Percentiles rank a stretch among this genome's conserved stretches.
Evolutionary conservation across 169 alveolate species (phyloP).

Genomic region (Eimeria tenella): DNA sequence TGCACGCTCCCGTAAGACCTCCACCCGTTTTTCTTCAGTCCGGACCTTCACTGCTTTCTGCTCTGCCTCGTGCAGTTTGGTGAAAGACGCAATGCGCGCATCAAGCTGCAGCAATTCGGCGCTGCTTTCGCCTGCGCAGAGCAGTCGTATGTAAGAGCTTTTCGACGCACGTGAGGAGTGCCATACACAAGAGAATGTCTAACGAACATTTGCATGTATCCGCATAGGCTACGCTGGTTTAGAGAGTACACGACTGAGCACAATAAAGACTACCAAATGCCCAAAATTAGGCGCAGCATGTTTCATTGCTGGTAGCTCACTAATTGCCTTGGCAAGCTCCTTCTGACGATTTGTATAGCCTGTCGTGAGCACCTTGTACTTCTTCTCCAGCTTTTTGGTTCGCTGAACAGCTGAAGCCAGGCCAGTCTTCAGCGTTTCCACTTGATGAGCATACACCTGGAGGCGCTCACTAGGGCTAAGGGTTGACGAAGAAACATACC

Average conservation of each 20-base stretch:
- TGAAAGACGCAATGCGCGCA: slow-evolving; percentile 65
- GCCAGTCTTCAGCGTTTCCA: slow-evolving; percentile 38
- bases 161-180: too few relatives aligned
- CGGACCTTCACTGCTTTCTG: slow-evolving; percentile 63
- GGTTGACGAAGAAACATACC: slow-evolving; percentile 44
- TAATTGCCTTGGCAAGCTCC: slow-evolving; percentile 54
- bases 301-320: slow-evolving; percentile 10
- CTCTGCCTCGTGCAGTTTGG: slow-evolving; percentile 53
- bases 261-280: too few relatives aligned
- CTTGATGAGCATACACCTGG: slow-evolving; percentile 54
- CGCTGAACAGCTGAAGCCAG: slow-evolving; percentile 54
- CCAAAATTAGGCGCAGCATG: background rate
- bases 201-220: too few relatives aligned
- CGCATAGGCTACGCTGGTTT: too few relatives aligned
- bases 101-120: slow-evolving; percentile 58
- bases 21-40: slow-evolving; percentile 49
- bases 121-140: slow-evolving; percentile 61
- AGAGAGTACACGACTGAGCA: too few relatives aligned
- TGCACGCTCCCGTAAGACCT: slow-evolving; percentile 68
- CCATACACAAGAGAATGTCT: too few relatives aligned
- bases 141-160: background rate
- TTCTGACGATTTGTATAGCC: slow-evolving; percentile 62
- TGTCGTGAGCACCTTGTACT: slow-evolving; percentile 44
- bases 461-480: slow-evolving; percentile 50
- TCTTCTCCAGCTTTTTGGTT: slow-evolving; percentile 68